Conservation (phyloP, 2,329 filamentous ascomycete genomes). For the Fonsecaea erecta region DNA sequence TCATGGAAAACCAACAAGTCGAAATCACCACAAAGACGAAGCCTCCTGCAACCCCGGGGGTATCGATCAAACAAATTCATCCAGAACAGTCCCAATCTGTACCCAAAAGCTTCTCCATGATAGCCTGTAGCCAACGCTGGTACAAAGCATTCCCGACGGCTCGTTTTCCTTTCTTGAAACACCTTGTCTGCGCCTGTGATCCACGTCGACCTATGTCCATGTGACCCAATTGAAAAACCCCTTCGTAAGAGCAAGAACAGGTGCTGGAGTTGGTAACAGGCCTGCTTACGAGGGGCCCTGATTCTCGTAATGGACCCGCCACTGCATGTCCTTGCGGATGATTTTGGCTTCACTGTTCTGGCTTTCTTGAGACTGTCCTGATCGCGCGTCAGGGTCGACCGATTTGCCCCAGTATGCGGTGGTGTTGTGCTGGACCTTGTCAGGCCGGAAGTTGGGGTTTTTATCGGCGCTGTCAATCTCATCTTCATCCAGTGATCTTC, state of each 20-base stretch:
- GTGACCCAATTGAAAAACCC: not conserved
- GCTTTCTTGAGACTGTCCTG: conserved; percentile 21
- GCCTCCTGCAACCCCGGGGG: not conserved
- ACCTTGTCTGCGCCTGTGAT: not conserved
- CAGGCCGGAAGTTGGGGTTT: not conserved
- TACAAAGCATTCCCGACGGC: not conserved
- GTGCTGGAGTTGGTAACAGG: not conserved
- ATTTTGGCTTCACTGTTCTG: conserved; percentile 24
- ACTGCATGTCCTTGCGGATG: conserved; percentile 23
- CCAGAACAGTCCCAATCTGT: not conserved
- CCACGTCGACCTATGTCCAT: not conserved
- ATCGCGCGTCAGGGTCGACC: conserved; percentile 16
- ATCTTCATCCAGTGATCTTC: conserved; percentile 8
- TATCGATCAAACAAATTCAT: conserved; percentile 2
- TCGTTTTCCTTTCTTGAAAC: not conserved
- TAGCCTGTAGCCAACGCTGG: not conserved
- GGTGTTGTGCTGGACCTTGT: conserved; percentile 6
- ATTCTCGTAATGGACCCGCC: conserved; percentile 20
- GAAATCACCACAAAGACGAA: not conserved
- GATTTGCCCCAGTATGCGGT: not conserved
- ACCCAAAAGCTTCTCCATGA: not conserved
- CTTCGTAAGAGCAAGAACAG: not conserved
- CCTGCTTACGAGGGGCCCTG: not conserved
- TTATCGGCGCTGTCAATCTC: conserved; percentile 5
- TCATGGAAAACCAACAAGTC: not conserved